Conservation (phyloP, 768 basidiomycete genomes). For the Wakefieldia striispora region DNA sequence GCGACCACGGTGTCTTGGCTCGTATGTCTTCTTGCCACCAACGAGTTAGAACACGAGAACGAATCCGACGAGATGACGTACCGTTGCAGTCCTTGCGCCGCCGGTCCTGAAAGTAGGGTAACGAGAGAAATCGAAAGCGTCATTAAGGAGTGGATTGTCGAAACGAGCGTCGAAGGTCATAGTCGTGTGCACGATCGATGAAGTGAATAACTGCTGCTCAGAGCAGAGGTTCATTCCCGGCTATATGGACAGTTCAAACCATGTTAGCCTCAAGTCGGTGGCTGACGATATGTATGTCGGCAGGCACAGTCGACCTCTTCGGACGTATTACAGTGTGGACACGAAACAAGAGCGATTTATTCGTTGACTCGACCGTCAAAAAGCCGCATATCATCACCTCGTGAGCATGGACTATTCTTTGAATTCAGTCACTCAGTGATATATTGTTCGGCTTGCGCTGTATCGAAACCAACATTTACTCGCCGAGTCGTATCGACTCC, state of each 20-base stretch:
- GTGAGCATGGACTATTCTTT: no score
- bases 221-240: neutral
- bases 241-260: neutral
- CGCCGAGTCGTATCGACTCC: no score
- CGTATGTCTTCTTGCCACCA: neutral
- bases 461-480: no score
- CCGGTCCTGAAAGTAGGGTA: conserved; percentile 7
- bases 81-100: neutral
- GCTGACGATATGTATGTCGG: conserved; percentile 7
- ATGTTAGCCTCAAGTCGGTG: conserved; percentile 16
- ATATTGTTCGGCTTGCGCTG: no score
- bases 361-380: no score
- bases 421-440: no score
- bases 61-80: conserved; percentile 1
- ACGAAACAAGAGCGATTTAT: no score
- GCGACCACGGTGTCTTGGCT: neutral
- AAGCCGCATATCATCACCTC: no score
- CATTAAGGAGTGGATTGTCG: conserved; percentile 17
- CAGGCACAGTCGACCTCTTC: no score
- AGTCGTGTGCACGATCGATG: neutral
- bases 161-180: conserved; percentile 20
- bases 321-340: no score
- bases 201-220: neutral
- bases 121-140: conserved; percentile 19
- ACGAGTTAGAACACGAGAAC: neutral